Percentiles rank a stretch among this genome's conserved stretches.
Evolutionary conservation across 768 basidiomycete genomes (phyloP).

Genomic region (Serpula lacrymans): DNA sequence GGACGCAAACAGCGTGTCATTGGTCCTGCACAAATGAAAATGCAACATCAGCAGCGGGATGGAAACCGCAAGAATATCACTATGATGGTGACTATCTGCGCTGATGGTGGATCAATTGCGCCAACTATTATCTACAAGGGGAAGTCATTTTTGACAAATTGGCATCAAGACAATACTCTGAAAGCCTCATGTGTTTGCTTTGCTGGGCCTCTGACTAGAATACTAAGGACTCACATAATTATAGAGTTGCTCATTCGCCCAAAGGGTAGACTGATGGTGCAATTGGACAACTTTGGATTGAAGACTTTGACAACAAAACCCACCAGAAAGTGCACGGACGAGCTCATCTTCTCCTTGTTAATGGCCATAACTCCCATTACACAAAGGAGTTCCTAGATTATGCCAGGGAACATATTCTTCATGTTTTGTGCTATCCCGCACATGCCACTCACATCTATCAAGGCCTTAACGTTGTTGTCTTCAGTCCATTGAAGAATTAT

Average conservation of each 20-base stretch:
- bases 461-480: conserved; percentile 38
- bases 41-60: conserved; percentile 4
- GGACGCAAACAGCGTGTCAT: conserved; percentile 3
- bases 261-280: conserved; percentile 38
- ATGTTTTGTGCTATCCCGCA: conserved; percentile 40
- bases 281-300: conserved; percentile 35
- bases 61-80: conserved; percentile 17
- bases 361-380: conserved; percentile 45
- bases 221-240: too few relatives aligned
- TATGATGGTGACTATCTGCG: conserved; percentile 19
- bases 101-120: conserved; percentile 14
- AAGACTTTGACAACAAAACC: conserved; percentile 40
- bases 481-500: conserved; percentile 27
- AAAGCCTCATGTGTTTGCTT: conserved; percentile 40
- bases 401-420: conserved; percentile 32
- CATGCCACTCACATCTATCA: conserved; percentile 44
- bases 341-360: conserved; percentile 36
- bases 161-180: conserved; percentile 38
- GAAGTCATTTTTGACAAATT: conserved; percentile 29
- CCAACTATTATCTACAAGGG: conserved; percentile 29
- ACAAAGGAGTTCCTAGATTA: conserved; percentile 34
- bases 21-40: neutral
- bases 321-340: conserved; percentile 27
- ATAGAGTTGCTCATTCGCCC: conserved; percentile 28
- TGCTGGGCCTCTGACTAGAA: too few relatives aligned